These are phyloP conservation scores for Typha latifolia DNA, from an alignment of 176 grass and related monocot genomes.

Conservation along the genomic window DNA sequence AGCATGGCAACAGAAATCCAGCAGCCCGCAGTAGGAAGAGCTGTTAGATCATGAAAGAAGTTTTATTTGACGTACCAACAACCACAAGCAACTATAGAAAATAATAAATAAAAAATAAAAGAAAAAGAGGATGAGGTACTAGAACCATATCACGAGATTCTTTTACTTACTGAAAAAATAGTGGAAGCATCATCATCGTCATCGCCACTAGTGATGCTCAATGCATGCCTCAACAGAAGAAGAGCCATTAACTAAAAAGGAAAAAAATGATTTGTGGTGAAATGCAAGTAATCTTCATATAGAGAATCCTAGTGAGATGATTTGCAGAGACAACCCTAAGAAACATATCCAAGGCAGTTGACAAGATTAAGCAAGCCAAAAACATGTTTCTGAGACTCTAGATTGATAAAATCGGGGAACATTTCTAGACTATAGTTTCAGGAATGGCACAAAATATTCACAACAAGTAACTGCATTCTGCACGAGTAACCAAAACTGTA, in stretches of 20 bases:
- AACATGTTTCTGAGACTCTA: too few species aligned
- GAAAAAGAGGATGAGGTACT: neutral
- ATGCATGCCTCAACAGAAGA: constrained; percentile 72
- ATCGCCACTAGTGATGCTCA: constrained; percentile 66
- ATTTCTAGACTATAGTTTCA: too few species aligned
- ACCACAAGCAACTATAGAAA: constrained; percentile 3
- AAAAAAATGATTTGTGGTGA: constrained; percentile 7
- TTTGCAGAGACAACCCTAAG: too few species aligned
- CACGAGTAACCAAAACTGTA: neutral
- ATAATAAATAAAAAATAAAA: neutral
- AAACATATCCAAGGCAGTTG: too few species aligned
- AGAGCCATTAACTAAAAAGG: constrained; percentile 73
- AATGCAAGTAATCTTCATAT: neutral
- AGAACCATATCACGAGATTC: constrained; percentile 19
- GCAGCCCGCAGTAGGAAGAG: constrained; percentile 77
- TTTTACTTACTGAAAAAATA: constrained; percentile 78
- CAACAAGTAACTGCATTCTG: neutral
- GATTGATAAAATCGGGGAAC: too few species aligned
- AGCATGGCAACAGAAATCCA: constrained; percentile 83
- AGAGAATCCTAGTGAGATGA: too few species aligned
- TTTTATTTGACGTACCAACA: neutral
- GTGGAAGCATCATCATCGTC: constrained; percentile 71
- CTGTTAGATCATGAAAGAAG: constrained; percentile 28
- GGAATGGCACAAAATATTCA: neutral
- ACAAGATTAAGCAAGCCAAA: constrained; percentile 13